Percentiles rank a stretch among this genome's conserved stretches.
phyloP scores from a whole-genome alignment of 2,329 filamentous ascomycete genomes.

The Penicillium carneum region DNA sequence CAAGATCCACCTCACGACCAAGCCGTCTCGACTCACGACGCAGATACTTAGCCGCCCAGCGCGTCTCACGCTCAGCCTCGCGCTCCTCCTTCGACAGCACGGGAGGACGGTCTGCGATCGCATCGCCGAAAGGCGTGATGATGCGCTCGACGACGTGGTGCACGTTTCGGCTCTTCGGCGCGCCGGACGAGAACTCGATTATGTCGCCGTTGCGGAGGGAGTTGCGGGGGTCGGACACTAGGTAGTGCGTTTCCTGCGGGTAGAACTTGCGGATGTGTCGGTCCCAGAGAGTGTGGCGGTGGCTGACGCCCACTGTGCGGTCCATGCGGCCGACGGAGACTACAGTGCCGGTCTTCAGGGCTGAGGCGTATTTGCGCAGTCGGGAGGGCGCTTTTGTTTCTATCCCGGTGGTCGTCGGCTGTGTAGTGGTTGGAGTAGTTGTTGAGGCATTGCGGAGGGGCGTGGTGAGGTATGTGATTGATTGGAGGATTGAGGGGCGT shows the following conservation, averaged over 20 bases:
- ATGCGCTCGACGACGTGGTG: slow-evolving; percentile 54
- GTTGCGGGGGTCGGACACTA: slow-evolving; percentile 51
- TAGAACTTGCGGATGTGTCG: slow-evolving; percentile 49
- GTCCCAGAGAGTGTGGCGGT: slow-evolving; percentile 48
- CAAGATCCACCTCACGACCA: slow-evolving; percentile 30
- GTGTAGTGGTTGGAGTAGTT: slow-evolving; percentile 16
- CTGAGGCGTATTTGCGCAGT: slow-evolving; percentile 48
- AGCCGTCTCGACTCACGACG: slow-evolving; percentile 40
- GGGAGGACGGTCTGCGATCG: slow-evolving; percentile 47
- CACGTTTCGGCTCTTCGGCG: slow-evolving; percentile 48
- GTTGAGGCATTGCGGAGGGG: slow-evolving; percentile 32
- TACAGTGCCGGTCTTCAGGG: slow-evolving; percentile 50
- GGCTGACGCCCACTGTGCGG: slow-evolving; percentile 49
- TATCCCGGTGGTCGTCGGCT: slow-evolving; percentile 24
- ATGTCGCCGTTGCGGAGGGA: slow-evolving; percentile 55
- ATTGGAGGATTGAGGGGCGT: slow-evolving; percentile 36
- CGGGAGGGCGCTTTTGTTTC: slow-evolving; percentile 36
- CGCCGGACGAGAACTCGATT: slow-evolving; percentile 54
- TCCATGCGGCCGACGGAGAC: slow-evolving; percentile 53
- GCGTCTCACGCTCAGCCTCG: slow-evolving; percentile 40
- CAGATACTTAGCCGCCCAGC: slow-evolving; percentile 44
- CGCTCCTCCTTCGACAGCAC: slow-evolving; percentile 48
- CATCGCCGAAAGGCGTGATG: slow-evolving; percentile 49
- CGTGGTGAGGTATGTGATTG: slow-evolving; percentile 27
- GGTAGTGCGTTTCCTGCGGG: slow-evolving; percentile 43